Evolutionary conservation across 495 filamentous ascomycete genomes (phyloP).

Genomic region (Aspergillus homomorphus): DNA sequence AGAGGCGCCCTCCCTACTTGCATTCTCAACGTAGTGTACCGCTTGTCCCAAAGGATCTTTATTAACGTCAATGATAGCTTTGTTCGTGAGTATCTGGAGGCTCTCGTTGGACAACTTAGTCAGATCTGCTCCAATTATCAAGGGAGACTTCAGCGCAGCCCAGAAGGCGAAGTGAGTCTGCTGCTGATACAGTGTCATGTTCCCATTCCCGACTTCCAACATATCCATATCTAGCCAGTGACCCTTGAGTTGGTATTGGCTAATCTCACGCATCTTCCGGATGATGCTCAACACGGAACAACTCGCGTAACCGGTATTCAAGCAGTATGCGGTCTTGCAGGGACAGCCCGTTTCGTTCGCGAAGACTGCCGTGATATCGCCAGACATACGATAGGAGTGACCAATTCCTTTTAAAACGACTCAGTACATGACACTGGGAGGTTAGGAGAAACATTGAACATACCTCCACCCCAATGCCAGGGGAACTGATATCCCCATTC

Average conservation of each 20-base stretch:
- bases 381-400: slow-evolving; percentile 6
- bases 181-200: neutral
- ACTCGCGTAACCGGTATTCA: slow-evolving; percentile 4
- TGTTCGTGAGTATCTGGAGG: neutral
- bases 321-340: slow-evolving; percentile 3
- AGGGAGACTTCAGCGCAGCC: neutral
- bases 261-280: slow-evolving; percentile 6
- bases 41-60: neutral
- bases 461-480: slow-evolving; percentile 10
- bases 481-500: slow-evolving; percentile 6
- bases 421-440: too few species aligned
- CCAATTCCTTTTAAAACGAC: too few species aligned
- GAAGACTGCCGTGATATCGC: neutral
- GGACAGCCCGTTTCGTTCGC: slow-evolving; percentile 3
- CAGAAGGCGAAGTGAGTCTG: slow-evolving; percentile 7
- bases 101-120: neutral
- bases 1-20: neutral
- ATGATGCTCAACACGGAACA: slow-evolving; percentile 2
- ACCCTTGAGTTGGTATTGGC: neutral
- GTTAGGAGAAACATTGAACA: neutral
- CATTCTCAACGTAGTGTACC: neutral
- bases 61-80: neutral
- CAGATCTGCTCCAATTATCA: slow-evolving; percentile 4
- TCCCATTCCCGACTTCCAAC: neutral
- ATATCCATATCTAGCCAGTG: slow-evolving; percentile 6